Conservation (phyloP, 495 filamentous ascomycete genomes). For the Penicillium psychrofluorescens region DNA sequence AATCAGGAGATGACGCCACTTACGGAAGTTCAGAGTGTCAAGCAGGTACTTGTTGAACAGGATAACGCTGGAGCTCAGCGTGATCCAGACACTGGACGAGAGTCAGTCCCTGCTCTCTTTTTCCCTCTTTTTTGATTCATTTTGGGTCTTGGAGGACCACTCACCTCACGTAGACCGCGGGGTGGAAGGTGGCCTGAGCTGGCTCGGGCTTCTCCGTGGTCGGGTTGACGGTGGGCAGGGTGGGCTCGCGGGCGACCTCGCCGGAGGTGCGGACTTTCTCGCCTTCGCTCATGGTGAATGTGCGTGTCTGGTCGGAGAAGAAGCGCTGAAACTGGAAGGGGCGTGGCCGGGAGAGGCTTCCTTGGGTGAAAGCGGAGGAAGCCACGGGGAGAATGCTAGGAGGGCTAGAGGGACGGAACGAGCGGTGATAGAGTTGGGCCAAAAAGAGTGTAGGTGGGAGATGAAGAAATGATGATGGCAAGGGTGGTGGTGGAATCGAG, state of each 20-base stretch:
- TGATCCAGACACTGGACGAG: constrained; percentile 71
- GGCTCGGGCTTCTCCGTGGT: constrained; percentile 58
- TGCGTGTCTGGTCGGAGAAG: constrained; percentile 38
- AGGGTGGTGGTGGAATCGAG: constrained; percentile 6
- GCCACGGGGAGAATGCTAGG: constrained; percentile 30
- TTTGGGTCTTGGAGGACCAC: constrained; percentile 21
- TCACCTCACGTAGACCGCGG: constrained; percentile 83
- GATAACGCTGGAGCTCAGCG: constrained; percentile 85
- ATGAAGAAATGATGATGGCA: constrained; percentile 21
- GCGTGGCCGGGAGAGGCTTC: constrained; percentile 41
- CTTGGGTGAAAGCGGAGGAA: constrained; percentile 38
- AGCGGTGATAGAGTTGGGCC: constrained; percentile 15
- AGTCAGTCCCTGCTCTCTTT: constrained; percentile 17
- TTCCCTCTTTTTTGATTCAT: not conserved
- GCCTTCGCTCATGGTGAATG: constrained; percentile 55
- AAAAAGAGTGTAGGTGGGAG: constrained; percentile 6
- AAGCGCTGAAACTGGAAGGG: constrained; percentile 47
- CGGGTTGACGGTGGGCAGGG: constrained; percentile 75
- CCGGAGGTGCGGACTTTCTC: constrained; percentile 76
- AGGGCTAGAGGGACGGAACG: constrained; percentile 3
- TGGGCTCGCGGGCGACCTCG: constrained; percentile 57
- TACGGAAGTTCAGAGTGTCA: constrained; percentile 74
- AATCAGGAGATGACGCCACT: constrained; percentile 25
- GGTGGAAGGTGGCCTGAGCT: constrained; percentile 61
- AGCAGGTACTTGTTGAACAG: constrained; percentile 99